A percentile compares a stretch with the other conserved stretches of the same genome.
Evolutionary conservation across 2,329 filamentous ascomycete genomes (phyloP).

Genomic region (Penicillium sp.): DNA sequence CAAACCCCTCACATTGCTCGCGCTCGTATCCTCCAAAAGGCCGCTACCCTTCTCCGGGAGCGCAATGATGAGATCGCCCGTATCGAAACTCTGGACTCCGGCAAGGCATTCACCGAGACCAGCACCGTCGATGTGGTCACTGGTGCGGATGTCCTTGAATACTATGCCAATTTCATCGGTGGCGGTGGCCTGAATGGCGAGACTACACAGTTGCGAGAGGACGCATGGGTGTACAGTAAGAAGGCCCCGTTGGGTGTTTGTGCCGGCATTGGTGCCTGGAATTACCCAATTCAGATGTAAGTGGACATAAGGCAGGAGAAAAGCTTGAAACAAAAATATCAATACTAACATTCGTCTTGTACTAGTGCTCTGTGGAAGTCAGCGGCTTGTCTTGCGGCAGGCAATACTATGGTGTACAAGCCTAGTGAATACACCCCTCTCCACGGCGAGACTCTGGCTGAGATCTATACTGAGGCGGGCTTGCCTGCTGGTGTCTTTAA

Average conservation of each 20-base stretch:
- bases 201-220: constrained; percentile 69
- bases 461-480: constrained; percentile 76
- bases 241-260: constrained; percentile 83
- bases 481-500: constrained; percentile 83
- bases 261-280: constrained; percentile 86
- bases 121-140: constrained; percentile 80
- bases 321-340: background rate
- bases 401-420: constrained; percentile 90
- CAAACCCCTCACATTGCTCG: constrained; percentile 71
- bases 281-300: constrained; percentile 83
- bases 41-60: constrained; percentile 69
- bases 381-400: constrained; percentile 78
- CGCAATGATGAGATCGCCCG: constrained; percentile 78
- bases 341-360: constrained; percentile 4
- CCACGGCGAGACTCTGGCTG: constrained; percentile 73
- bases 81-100: constrained; percentile 81
- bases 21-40: constrained; percentile 74
- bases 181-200: constrained; percentile 79
- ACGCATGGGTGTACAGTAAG: constrained; percentile 79
- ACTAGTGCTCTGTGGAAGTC: constrained; percentile 77
- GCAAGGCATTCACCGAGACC: constrained; percentile 83
- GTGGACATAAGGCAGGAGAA: constrained; percentile 7
- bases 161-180: constrained; percentile 77
- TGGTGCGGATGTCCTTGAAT: constrained; percentile 82
- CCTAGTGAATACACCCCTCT: constrained; percentile 83